These are phyloP conservation scores for Podospora comata DNA, from an alignment of 495 filamentous ascomycete species.

Conservation along the genomic window DNA sequence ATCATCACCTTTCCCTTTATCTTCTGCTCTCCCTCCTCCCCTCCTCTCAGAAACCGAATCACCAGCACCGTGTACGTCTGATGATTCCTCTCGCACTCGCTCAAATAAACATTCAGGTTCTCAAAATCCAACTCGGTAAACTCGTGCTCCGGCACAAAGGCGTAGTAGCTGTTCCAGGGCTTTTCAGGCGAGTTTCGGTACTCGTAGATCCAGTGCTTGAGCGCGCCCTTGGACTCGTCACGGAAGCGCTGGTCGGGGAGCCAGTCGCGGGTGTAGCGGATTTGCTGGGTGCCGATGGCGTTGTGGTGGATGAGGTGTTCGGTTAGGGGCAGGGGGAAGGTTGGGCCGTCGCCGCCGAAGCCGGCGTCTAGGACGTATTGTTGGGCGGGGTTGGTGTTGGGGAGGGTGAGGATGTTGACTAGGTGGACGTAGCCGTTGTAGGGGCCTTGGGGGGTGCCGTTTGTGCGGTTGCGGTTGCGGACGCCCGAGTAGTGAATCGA, in stretches of 20 bases:
- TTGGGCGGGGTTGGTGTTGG: conserved; percentile 17
- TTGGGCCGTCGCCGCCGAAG: conserved; percentile 62
- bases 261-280: conserved; percentile 46
- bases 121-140: conserved; percentile 61
- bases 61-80: conserved; percentile 51
- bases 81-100: conserved; percentile 43
- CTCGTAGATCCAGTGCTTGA: conserved; percentile 63
- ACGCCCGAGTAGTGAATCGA: conserved; percentile 43
- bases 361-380: conserved; percentile 60
- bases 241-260: conserved; percentile 46
- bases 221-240: conserved; percentile 24
- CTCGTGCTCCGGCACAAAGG: conserved; percentile 56
- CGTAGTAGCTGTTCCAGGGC: conserved; percentile 57
- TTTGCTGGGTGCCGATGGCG: conserved; percentile 46
- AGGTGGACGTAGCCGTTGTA: conserved; percentile 56
- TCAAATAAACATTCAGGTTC: conserved; percentile 55
- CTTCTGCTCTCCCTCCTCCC: conserved; percentile 29
- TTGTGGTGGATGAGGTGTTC: conserved; percentile 39
- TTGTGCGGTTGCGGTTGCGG: conserved; percentile 30
- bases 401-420: conserved; percentile 53
- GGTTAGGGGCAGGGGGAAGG: conserved; percentile 51
- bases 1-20: conserved; percentile 62
- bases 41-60: conserved; percentile 54
- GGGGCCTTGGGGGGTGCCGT: conserved; percentile 33
- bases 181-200: conserved; percentile 44